Percentiles rank a stretch among this genome's conserved stretches.
phyloP scores from a whole-genome alignment of 176 grass and related monocot genomes.

The Aegilops sharonensis region DNA sequence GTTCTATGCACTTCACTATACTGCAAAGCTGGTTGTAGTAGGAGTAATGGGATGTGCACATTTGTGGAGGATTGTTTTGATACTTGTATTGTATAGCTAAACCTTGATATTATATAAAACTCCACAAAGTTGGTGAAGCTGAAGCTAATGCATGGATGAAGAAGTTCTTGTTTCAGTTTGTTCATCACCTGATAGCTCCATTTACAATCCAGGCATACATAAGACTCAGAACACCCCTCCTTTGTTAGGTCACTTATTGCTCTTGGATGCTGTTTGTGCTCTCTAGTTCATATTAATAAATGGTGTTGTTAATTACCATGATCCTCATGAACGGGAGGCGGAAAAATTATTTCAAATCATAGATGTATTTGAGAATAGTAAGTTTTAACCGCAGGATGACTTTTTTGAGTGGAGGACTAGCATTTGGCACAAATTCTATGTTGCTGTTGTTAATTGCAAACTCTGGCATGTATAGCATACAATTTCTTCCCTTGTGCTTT shows the following conservation, averaged over 20 bases:
- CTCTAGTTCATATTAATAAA: background rate
- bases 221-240: background rate
- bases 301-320: background rate
- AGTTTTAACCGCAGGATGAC: background rate
- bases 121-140: too few relatives aligned
- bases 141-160: background rate
- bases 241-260: background rate
- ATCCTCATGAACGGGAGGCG: too few relatives aligned
- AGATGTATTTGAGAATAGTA: background rate
- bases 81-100: too few relatives aligned
- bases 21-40: background rate
- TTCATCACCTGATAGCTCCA: too few relatives aligned
- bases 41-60: background rate
- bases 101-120: background rate
- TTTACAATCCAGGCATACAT: background rate
- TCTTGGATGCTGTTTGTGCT: background rate
- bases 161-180: background rate
- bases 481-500: background rate
- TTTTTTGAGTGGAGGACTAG: background rate
- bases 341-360: background rate
- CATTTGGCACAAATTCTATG: background rate
- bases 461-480: background rate
- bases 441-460: background rate
- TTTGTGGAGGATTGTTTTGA: too few relatives aligned
- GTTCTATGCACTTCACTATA: background rate